phyloP scores from a whole-genome alignment of 306 rosid species.

The Corylus heterophylla region DNA sequence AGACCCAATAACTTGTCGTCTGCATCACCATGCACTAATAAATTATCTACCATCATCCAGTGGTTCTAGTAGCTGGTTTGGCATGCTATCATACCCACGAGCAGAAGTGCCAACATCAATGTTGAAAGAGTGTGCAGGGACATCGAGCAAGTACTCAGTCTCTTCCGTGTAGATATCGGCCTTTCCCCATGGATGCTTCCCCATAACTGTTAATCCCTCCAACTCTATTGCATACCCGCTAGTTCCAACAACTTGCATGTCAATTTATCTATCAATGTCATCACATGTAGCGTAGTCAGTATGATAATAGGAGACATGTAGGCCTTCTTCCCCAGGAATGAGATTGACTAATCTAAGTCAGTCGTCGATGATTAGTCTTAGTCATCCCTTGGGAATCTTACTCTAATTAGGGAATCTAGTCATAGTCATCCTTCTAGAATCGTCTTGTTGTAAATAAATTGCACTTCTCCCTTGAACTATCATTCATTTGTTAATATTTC shows the following conservation, averaged over 20 bases:
- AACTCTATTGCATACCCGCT: conserved; percentile 39
- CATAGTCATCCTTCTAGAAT: too few relatives aligned
- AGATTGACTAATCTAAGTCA: too few relatives aligned
- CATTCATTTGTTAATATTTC: too few relatives aligned
- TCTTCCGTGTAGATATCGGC: neutral
- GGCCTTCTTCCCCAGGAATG: conserved; percentile 52
- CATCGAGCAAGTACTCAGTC: conserved; percentile 7
- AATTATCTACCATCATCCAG: neutral
- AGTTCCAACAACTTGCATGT: too few relatives aligned
- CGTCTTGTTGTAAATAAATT: too few relatives aligned
- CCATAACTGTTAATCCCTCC: conserved; percentile 32
- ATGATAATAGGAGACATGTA: neutral
- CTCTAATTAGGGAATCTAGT: too few relatives aligned
- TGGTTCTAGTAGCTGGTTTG: neutral
- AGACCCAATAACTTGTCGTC: too few relatives aligned
- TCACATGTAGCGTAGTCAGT: too few relatives aligned
- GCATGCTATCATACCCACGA: neutral
- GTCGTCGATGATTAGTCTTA: conserved; percentile 12
- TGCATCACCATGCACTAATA: neutral
- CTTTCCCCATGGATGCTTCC: conserved; percentile 22
- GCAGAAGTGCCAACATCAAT: neutral
- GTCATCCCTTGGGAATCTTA: conserved; percentile 33
- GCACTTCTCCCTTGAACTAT: too few relatives aligned
- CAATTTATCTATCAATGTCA: too few relatives aligned
- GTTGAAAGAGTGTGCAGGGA: neutral